phyloP scores from a whole-genome alignment of 768 basidiomycete genomes.

The Artomyces pyxidatus region DNA sequence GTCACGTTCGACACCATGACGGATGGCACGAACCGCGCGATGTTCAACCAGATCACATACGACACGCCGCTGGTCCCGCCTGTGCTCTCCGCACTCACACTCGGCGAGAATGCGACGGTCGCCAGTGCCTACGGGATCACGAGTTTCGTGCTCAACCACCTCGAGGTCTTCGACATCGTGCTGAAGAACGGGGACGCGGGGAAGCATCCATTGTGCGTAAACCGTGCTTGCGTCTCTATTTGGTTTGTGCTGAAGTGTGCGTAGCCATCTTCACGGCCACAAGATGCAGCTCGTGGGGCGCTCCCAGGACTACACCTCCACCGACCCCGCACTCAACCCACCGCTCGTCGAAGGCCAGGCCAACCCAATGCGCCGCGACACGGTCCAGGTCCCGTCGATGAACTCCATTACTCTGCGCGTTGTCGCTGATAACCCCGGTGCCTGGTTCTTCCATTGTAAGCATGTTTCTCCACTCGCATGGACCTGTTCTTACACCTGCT shows the following conservation, averaged over 20 bases:
- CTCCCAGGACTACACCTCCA: slow-evolving; percentile 58
- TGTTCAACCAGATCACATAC: slow-evolving; percentile 65
- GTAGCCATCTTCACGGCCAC: slow-evolving; percentile 88
- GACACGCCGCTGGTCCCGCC: slow-evolving; percentile 67
- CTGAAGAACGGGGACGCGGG: slow-evolving; percentile 65
- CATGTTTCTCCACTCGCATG: slow-evolving; percentile 6
- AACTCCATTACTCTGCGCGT: slow-evolving; percentile 68
- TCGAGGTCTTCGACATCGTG: slow-evolving; percentile 71
- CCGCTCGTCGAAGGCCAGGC: slow-evolving; percentile 65
- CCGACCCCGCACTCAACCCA: slow-evolving; percentile 74
- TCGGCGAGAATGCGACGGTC: slow-evolving; percentile 67
- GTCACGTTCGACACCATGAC: slow-evolving; percentile 77
- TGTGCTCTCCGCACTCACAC: slow-evolving; percentile 65
- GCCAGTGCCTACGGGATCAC: slow-evolving; percentile 69
- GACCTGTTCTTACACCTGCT: background rate
- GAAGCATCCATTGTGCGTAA: slow-evolving; percentile 75
- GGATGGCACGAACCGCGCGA: slow-evolving; percentile 81
- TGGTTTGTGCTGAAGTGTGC: background rate
- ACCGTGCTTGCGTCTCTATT: slow-evolving; percentile 4
- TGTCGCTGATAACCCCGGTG: slow-evolving; percentile 88
- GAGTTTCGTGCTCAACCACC: slow-evolving; percentile 67
- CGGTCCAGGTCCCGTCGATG: slow-evolving; percentile 64
- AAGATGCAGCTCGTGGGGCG: slow-evolving; percentile 76
- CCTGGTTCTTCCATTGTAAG: slow-evolving; percentile 79
- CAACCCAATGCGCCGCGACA: slow-evolving; percentile 93